These are phyloP conservation scores for Apium graveolens DNA, from an alignment of 129 eudicot genomes.

Conservation along the genomic window DNA sequence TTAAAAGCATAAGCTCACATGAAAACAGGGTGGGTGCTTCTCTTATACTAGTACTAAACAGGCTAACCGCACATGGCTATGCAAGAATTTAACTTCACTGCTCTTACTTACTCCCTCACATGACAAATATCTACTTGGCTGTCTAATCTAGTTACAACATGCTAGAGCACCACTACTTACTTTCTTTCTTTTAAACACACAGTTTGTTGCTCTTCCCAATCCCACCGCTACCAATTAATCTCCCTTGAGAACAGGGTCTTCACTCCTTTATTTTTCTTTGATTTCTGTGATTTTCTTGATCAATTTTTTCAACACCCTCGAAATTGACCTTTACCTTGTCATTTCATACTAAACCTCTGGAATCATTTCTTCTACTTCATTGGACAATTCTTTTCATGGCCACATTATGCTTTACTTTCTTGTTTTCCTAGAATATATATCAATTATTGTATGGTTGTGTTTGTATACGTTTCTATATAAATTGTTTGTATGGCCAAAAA, in stretches of 20 bases:
- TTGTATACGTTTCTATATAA: background rate
- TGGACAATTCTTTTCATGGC: too few relatives aligned
- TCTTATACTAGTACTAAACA: slow-evolving; percentile 3
- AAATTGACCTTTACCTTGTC: slow-evolving; percentile 11
- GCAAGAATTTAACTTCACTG: slow-evolving; percentile 3
- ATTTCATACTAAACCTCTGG: background rate
- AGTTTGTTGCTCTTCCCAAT: background rate
- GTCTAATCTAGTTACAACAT: background rate
- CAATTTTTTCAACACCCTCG: background rate
- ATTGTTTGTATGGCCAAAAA: background rate
- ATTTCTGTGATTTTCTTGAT: background rate
- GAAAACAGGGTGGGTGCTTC: slow-evolving; percentile 14
- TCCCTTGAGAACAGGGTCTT: background rate
- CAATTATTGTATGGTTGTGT: background rate
- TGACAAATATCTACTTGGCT: slow-evolving; percentile 8
- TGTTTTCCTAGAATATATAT: background rate
- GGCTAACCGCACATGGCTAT: slow-evolving; percentile 7
- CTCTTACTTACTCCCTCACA: background rate
- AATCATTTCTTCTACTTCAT: too few relatives aligned
- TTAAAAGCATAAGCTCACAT: slow-evolving; percentile 11
- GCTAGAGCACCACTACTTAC: background rate
- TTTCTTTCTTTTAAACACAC: background rate
- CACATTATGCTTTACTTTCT: background rate
- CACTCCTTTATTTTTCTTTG: background rate
- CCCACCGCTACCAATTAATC: background rate